phyloP scores from a whole-genome alignment of 1,139 yeast species.

The Debaryomycetaceae sp. region DNA sequence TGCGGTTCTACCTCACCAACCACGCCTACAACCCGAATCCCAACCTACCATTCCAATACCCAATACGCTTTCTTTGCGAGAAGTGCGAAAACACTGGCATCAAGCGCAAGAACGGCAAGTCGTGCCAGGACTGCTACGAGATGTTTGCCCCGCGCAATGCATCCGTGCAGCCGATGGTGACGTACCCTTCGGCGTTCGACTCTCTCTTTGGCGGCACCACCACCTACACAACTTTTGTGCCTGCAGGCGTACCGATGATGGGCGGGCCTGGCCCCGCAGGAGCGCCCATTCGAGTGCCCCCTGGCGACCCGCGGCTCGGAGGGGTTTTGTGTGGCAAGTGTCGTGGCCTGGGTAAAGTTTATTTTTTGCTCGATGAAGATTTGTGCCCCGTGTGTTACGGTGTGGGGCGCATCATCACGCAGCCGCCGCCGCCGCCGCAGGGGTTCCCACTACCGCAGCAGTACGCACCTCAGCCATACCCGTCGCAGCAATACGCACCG shows the following conservation, averaged over 20 bases:
- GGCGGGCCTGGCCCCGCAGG: conserved; percentile 10
- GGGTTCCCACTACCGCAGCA: conserved; percentile 8
- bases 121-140: conserved; percentile 73
- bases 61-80: conserved; percentile 54
- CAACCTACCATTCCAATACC: conserved; percentile 47
- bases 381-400: conserved; percentile 63
- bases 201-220: conserved; percentile 16
- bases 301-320: conserved; percentile 85
- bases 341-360: conserved; percentile 61
- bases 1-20: conserved; percentile 21
- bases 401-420: conserved; percentile 58
- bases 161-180: conserved; percentile 6
- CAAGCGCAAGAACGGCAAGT: conserved; percentile 56
- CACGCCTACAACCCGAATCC: conserved; percentile 40
- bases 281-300: conserved; percentile 48
- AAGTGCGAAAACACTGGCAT: conserved; percentile 77
- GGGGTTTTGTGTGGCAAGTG: conserved; percentile 78
- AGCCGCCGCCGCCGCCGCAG: too few relatives aligned
- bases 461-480: conserved; percentile 5
- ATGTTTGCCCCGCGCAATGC: conserved; percentile 48
- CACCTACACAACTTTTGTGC: conserved; percentile 12
- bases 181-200: conserved; percentile 8
- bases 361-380: conserved; percentile 52
- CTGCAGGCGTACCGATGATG: conserved; percentile 8
- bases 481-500: background rate